Base-by-base conservation (phyloP, 441 rosid genomes). In the Metrosideros polymorpha region DNA sequence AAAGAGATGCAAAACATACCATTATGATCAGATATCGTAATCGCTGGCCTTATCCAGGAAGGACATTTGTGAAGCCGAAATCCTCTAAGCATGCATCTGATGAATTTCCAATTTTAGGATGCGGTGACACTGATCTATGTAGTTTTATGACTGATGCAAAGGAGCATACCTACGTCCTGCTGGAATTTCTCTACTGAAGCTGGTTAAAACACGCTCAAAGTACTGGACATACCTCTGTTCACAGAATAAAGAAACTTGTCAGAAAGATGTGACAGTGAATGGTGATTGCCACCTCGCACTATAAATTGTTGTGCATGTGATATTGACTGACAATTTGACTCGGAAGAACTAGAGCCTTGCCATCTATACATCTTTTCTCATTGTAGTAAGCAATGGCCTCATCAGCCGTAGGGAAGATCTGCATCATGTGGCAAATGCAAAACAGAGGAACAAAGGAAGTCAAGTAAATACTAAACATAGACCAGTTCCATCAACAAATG, bases 71-170 rank as follows among this genome's bases (percentile, higher is more conserved):
- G 95, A 89, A 96, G 91, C 83, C 95, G 94, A 88, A 96, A 94
- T 43, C 98, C 98, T 89, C 97, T 93, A 15, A 96, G 94, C 96
- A 95, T 95, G 92, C 99, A 96, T 92, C 98, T 95, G 91, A 61
- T 30, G 89, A 47, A 79, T 88, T 32, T 82, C 87, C 87, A 83
- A 88, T 77, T 82, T 87, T 79, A 91, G 89, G 66, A 85, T 84
- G 22, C 66, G 63, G 71, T 4, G 49, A 32, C 35, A 83, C 85
- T 9, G 86, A 84, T 59, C 24, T 77, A 63, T 56, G 61, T 59
- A 85, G 85, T 85, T 84, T 56, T 51, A 83, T 86, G 82, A 87
- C 86, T 87, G 25, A 45, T 51, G 75, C 53, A 49, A 87, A 82
- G 39, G 86, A 66, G 53, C 87, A 54, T 90, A 96, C 99, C 98